Evolutionary conservation across 1,284 basidiomycete genomes (phyloP).

Genomic region (Termitomyces sp.): DNA sequence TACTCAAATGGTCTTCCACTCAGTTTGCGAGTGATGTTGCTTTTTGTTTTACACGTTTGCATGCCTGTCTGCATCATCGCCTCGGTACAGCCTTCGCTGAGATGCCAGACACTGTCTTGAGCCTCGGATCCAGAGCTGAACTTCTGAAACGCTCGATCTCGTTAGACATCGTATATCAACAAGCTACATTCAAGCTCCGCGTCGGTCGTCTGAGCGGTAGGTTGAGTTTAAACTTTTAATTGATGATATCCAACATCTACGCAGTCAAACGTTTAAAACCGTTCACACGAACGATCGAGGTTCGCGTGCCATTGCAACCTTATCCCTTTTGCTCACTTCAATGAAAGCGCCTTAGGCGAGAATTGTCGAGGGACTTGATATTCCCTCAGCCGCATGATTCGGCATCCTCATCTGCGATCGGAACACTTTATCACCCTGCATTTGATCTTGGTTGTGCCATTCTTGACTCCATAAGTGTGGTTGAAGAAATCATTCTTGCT

Average conservation of each 20-base stretch:
- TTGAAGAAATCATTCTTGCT: conserved; percentile 29
- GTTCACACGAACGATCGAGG: conserved; percentile 32
- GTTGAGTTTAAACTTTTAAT: conserved; percentile 9
- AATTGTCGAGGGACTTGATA: conserved; percentile 42
- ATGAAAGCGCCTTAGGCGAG: conserved; percentile 39
- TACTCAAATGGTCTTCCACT: conserved; percentile 39
- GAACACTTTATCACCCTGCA: conserved; percentile 27
- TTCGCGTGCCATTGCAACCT: conserved; percentile 1
- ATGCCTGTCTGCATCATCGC: conserved; percentile 29
- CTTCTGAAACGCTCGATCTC: conserved; percentile 35
- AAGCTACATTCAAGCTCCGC: conserved; percentile 43
- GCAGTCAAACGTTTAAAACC: conserved; percentile 42
- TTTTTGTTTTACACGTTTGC: conserved; percentile 29
- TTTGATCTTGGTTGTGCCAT: conserved; percentile 32
- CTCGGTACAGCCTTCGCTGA: conserved; percentile 27
- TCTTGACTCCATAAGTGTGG: conserved; percentile 29
- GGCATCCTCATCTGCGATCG: conserved; percentile 12
- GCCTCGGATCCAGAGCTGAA: conserved; percentile 21
- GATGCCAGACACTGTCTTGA: conserved; percentile 4
- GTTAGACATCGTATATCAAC: conserved; percentile 39
- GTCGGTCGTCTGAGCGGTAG: conserved; percentile 41
- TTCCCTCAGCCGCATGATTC: conserved; percentile 18
- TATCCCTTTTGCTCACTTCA: conserved; percentile 13
- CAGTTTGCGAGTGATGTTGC: conserved; percentile 39
- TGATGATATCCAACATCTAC: neutral